These are phyloP conservation scores for Apiospora sp. DNA, from an alignment of 2,329 filamentous ascomycete genomes.

Conservation along the genomic window DNA sequence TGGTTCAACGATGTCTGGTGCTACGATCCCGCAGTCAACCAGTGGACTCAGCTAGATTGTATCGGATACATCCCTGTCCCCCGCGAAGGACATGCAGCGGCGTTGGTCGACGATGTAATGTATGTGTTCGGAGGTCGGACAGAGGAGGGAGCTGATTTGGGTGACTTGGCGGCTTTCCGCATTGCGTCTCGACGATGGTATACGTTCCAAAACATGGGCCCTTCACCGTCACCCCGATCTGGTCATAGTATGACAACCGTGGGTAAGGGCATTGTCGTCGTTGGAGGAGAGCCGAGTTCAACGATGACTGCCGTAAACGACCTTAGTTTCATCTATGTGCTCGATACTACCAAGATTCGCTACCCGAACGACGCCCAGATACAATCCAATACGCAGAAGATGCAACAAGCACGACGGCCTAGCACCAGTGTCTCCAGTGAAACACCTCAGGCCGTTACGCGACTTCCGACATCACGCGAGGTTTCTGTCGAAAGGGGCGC, in stretches of 20 bases:
- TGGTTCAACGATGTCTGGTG: conserved; percentile 99
- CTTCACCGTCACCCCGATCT: conserved; percentile 89
- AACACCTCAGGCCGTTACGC: conserved; percentile 33
- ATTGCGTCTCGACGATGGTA: conserved; percentile 91
- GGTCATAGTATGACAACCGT: conserved; percentile 98
- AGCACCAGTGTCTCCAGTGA: conserved; percentile 51
- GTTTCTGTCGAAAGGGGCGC: conserved; percentile 59
- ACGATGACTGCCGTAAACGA: conserved; percentile 82
- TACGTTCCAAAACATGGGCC: conserved; percentile 99
- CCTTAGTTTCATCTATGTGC: conserved; percentile 85
- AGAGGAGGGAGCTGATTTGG: conserved; percentile 90
- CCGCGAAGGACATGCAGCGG: conserved; percentile 92
- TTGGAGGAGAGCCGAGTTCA: conserved; percentile 94
- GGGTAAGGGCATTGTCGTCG: conserved; percentile 88
- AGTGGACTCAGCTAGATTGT: conserved; percentile 90
- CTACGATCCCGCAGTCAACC: conserved; percentile 84
- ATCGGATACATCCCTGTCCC: conserved; percentile 97
- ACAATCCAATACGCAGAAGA: conserved; percentile 48
- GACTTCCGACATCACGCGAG: conserved; percentile 56
- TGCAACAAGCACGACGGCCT: conserved; percentile 51
- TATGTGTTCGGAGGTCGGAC: conserved; percentile 98
- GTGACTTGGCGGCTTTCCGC: conserved; percentile 84
- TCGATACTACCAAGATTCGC: conserved; percentile 95
- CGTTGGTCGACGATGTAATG: conserved; percentile 97
- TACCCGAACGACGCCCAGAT: conserved; percentile 82